Evolutionary conservation across 2,329 filamentous ascomycete species (phyloP).

Genomic region (Neofusicoccum sp.): DNA sequence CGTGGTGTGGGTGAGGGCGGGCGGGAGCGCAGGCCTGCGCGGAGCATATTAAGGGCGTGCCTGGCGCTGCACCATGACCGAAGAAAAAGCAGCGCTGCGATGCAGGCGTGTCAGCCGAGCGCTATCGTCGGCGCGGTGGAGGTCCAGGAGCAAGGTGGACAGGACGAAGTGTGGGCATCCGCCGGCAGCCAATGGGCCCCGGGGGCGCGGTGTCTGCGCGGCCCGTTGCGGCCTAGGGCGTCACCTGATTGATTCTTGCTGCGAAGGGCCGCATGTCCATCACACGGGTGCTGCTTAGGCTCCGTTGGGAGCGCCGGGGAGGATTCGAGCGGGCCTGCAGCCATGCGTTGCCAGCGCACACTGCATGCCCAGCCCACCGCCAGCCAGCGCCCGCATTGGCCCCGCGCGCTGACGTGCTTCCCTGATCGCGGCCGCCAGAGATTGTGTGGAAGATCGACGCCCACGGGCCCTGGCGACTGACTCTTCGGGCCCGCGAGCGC

Average conservation of each 20-base stretch:
- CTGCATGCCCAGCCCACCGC: background rate
- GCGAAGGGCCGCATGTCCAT: background rate
- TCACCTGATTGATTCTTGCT: slow-evolving; percentile 12
- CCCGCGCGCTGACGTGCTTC: slow-evolving; percentile 1
- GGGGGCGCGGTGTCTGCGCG: background rate
- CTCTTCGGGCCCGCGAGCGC: slow-evolving; percentile 10
- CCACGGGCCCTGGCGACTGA: background rate
- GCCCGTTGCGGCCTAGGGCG: background rate
- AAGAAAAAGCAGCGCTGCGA: slow-evolving; percentile 15
- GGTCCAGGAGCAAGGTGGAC: background rate
- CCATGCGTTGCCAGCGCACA: background rate
- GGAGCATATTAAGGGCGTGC: slow-evolving; percentile 12
- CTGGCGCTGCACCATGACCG: slow-evolving; percentile 4
- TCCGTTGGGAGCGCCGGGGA: background rate
- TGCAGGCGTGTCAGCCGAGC: slow-evolving; percentile 22
- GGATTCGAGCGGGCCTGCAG: background rate
- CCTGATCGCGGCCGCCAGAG: slow-evolving; percentile 2
- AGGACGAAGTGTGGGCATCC: slow-evolving; percentile 13
- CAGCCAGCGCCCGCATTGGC: slow-evolving; percentile 5
- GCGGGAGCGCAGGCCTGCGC: background rate
- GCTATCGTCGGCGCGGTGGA: slow-evolving; percentile 20
- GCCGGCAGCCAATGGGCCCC: slow-evolving; percentile 11
- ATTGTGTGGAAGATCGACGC: slow-evolving; percentile 8
- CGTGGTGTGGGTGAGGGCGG: background rate
- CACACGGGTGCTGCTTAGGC: background rate